A percentile compares a stretch with the other conserved stretches of the same genome.
These are phyloP conservation scores for Phytophthora crassamura DNA, from an alignment of 352 stramenopile species.

Conservation along the genomic window DNA sequence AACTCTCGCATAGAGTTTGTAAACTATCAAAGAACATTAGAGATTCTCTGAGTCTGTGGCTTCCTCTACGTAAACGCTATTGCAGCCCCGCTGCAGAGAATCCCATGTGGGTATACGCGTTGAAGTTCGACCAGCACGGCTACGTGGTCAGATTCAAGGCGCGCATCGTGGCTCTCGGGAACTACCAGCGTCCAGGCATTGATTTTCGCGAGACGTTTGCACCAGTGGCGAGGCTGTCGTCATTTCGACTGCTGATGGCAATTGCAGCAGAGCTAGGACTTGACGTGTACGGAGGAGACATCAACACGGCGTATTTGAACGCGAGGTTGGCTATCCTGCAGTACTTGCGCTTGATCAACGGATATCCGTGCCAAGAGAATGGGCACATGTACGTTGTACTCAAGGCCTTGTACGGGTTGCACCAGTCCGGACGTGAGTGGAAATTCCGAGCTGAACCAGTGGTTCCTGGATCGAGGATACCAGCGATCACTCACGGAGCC, in stretches of 20 bases:
- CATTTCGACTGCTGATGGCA: not conserved
- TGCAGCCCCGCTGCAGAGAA: no score
- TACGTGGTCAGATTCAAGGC: no score
- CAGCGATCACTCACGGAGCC: not conserved
- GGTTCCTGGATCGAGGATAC: not conserved
- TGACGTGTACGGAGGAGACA: no score
- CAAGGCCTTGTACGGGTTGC: conserved; percentile 2
- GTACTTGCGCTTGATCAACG: not conserved
- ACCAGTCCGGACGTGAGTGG: not conserved
- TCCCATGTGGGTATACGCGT: conserved; percentile 37
- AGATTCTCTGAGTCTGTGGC: no score
- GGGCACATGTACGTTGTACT: not conserved
- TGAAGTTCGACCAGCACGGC: no score
- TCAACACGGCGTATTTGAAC: not conserved
- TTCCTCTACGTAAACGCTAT: no score
- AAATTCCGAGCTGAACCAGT: no score
- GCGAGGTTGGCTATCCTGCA: not conserved
- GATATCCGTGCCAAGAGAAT: not conserved
- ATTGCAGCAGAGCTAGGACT: not conserved
- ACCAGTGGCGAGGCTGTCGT: not conserved
- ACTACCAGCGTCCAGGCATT: not conserved
- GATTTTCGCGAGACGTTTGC: not conserved
- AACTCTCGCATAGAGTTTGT: no score
- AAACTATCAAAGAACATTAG: no score
- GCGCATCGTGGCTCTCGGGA: no score